Base-by-base conservation (phyloP, 306 rosid species). In the Begonia peltatifolia region DNA sequence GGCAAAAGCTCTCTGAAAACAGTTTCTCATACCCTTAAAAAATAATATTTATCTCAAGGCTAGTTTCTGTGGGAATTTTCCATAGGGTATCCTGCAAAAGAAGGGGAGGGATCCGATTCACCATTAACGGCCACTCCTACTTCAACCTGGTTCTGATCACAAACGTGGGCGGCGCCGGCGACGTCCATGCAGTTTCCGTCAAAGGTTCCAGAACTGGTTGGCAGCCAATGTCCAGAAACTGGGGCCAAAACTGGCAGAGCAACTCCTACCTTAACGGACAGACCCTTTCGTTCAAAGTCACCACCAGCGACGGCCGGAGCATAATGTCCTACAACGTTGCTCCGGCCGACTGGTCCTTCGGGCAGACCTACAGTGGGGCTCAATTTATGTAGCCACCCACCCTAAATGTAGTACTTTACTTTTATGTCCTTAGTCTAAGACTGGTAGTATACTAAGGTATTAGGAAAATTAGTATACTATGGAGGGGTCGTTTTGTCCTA, bases 201-300 rank as follows among this genome's bases (percentile, higher is more conserved):
- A 81, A 74, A 57, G 88, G 84, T 0, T 66, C 84, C 0, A 77
- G 66, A 59, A 56, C 73, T 11, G 76, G 77, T 0, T 81, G 88
- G 88, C 69, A 59, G 53, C 47, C 79, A 4, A 74, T 81, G 88
- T 81, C 88, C 0, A 81, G 84, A 30, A 81, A 81, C 63, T 81
- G 88, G 88, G 88, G 88, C 3, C 88, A 81, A 22, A 81, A 81
- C 16, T 81, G 88, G 88, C 88, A 81, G 52, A 81, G 73, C 77
- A 72, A 81, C 75, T 74, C 58, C 62, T 53, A 58, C 12, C 77
- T 81, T 1, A 78, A 77, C 48, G 88, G 79, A 0, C 88, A 81
- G 50, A 11, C 68, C 41, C 60, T 81, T 41, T 81, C 88, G 2
- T 81, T 81, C 41, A 77, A 77, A 73, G 70, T 81, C 55, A 77